These are phyloP conservation scores for Colletotrichum shisoi DNA, from an alignment of 2,329 filamentous ascomycete species.

Conservation along the genomic window DNA sequence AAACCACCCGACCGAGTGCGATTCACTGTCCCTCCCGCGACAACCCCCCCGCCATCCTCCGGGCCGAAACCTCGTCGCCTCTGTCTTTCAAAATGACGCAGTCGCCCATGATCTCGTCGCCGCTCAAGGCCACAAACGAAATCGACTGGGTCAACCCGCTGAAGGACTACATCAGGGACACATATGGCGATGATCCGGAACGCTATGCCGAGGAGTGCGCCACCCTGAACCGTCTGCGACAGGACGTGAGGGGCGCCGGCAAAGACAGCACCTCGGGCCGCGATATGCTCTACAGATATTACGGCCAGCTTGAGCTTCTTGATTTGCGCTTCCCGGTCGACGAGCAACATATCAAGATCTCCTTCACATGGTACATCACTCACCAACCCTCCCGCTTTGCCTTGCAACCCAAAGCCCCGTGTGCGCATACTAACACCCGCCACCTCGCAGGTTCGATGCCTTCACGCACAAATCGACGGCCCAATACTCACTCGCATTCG, in stretches of 20 bases:
- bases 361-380: constrained; percentile 84
- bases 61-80: constrained; percentile 13
- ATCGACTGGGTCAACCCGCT: constrained; percentile 96
- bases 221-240: constrained; percentile 90
- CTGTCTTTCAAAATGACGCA: constrained; percentile 69
- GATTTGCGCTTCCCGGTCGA: constrained; percentile 96
- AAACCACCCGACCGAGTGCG: constrained; percentile 24
- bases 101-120: constrained; percentile 93
- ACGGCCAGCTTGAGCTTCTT: constrained; percentile 92
- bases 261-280: constrained; percentile 94
- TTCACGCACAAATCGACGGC: constrained; percentile 98
- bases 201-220: constrained; percentile 94
- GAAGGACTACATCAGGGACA: constrained; percentile 90
- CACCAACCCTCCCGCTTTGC: constrained; percentile 24
- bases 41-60: constrained; percentile 23
- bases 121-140: constrained; percentile 93
- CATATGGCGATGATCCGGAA: constrained; percentile 96
- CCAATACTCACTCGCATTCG: constrained; percentile 95
- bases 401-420: not conserved
- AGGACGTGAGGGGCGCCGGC: constrained; percentile 97
- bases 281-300: constrained; percentile 95
- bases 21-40: constrained; percentile 15
- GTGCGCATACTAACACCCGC: constrained; percentile 21
- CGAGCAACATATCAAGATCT: constrained; percentile 98
- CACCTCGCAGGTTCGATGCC: constrained; percentile 83